A percentile compares a stretch with the other conserved stretches of the same genome.
Evolutionary conservation across 1,139 yeast genomes (phyloP).

Genomic region (Yamadazyma oceani): DNA sequence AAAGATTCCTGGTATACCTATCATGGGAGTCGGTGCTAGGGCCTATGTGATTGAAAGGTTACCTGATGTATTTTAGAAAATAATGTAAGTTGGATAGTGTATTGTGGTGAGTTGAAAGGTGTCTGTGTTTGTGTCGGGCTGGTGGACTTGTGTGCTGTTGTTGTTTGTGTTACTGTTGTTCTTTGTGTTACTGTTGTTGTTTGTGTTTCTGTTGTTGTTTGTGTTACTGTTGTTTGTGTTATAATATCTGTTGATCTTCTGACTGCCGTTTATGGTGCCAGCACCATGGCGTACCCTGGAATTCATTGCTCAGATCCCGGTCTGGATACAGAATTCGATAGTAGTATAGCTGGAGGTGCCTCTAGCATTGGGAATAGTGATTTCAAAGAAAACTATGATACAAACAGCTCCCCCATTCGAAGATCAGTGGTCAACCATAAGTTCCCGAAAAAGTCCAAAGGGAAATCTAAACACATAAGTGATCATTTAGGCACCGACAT

Average conservation of each 20-base stretch:
- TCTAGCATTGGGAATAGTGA: not conserved
- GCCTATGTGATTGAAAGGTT: constrained; percentile 89
- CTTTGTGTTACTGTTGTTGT: not conserved
- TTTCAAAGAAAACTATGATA: constrained; percentile 12
- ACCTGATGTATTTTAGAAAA: constrained; percentile 86
- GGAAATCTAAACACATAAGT: too few relatives aligned
- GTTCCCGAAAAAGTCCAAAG: not conserved
- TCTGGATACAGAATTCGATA: not conserved
- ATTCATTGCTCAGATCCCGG: too few relatives aligned
- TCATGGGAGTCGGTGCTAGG: constrained; percentile 94
- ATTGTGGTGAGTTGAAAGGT: too few relatives aligned
- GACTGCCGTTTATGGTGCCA: not conserved
- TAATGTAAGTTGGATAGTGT: too few relatives aligned
- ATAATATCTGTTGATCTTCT: too few relatives aligned
- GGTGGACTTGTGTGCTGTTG: too few relatives aligned
- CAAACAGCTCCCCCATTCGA: constrained; percentile 11
- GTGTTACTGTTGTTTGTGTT: not conserved
- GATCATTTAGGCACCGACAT: too few relatives aligned
- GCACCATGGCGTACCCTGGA: too few relatives aligned
- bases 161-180: too few relatives aligned
- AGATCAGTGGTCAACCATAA: constrained; percentile 6
- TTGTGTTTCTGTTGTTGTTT: not conserved
- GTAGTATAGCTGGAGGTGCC: not conserved
- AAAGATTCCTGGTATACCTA: constrained; percentile 95
- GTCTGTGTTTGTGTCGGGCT: too few relatives aligned